phyloP scores from a whole-genome alignment of 2,329 filamentous ascomycete genomes.

The Verticillium nonalfalfae region DNA sequence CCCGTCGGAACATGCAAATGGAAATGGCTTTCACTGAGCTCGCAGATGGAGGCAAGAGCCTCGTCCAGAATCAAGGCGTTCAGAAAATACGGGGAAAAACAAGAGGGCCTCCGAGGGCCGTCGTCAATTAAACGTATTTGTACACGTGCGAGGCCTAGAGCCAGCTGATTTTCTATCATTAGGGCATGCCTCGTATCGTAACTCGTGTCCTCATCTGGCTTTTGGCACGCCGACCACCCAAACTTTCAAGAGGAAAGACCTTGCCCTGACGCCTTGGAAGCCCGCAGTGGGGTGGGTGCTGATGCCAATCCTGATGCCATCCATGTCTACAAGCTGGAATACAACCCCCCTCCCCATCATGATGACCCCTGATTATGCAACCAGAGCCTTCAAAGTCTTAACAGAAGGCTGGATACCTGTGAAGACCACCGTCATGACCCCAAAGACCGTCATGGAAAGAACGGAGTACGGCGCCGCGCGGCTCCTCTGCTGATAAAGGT shows the following conservation, averaged over 20 bases:
- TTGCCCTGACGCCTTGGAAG: not conserved
- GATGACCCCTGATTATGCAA: constrained; percentile 7
- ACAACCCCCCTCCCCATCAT: not conserved
- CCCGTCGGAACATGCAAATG: not conserved
- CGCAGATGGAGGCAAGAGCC: not conserved
- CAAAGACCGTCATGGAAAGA: constrained; percentile 51
- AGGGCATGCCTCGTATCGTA: not conserved
- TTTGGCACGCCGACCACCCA: not conserved
- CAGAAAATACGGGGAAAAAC: not conserved
- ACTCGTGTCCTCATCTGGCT: not conserved
- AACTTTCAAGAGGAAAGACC: too few relatives aligned
- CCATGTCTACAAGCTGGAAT: not conserved
- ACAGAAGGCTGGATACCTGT: constrained; percentile 41
- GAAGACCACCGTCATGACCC: constrained; percentile 48
- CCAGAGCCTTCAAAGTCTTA: constrained; percentile 25
- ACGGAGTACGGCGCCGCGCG: constrained; percentile 49
- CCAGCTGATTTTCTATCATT: not conserved
- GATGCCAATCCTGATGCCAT: too few relatives aligned
- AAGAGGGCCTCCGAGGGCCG: not conserved
- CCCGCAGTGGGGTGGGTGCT: too few relatives aligned
- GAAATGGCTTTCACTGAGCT: not conserved
- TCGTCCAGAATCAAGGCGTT: not conserved
- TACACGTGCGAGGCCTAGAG: not conserved
- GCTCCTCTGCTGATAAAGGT: constrained; percentile 47
- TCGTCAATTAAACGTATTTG: not conserved